Evolutionary conservation across 2,329 filamentous ascomycete genomes (phyloP).

Genomic region (Gnomoniopsis smithogilvyi): DNA sequence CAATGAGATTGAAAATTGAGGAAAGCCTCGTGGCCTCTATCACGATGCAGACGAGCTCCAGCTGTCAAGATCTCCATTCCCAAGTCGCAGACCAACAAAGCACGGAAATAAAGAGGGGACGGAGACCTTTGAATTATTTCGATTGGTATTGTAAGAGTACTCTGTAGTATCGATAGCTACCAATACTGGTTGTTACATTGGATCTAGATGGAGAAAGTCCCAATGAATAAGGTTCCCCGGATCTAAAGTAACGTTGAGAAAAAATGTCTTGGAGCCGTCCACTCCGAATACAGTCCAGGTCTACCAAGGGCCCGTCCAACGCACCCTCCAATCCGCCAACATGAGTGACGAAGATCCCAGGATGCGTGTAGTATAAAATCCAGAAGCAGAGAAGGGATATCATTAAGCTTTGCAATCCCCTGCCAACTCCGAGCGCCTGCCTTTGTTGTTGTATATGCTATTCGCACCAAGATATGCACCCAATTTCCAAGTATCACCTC

Average conservation of each 20-base stretch:
- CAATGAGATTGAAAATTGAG: no score
- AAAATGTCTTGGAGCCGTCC: not conserved
- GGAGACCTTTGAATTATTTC: not conserved
- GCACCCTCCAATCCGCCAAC: not conserved
- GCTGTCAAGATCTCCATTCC: no score
- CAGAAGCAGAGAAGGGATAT: constrained; percentile 11
- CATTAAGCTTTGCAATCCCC: not conserved
- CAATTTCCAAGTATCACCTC: not conserved
- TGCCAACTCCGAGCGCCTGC: constrained; percentile 12
- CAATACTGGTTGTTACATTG: not conserved
- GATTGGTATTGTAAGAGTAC: no score
- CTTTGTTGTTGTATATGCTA: not conserved
- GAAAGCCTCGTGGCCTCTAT: no score
- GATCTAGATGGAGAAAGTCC: not conserved
- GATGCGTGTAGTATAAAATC: not conserved
- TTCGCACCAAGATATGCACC: not conserved
- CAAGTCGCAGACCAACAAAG: not conserved
- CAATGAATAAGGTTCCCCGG: not conserved
- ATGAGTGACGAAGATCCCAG: not conserved
- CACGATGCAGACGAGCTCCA: no score
- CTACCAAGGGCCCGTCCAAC: not conserved
- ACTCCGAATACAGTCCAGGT: not conserved
- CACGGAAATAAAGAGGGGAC: no score
- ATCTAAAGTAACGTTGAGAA: not conserved
- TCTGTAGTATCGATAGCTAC: no score